Percentiles rank a stretch among this genome's conserved stretches.
Conservation (phyloP, 768 basidiomycete genomes). For the Pisolithus microcarpus region DNA sequence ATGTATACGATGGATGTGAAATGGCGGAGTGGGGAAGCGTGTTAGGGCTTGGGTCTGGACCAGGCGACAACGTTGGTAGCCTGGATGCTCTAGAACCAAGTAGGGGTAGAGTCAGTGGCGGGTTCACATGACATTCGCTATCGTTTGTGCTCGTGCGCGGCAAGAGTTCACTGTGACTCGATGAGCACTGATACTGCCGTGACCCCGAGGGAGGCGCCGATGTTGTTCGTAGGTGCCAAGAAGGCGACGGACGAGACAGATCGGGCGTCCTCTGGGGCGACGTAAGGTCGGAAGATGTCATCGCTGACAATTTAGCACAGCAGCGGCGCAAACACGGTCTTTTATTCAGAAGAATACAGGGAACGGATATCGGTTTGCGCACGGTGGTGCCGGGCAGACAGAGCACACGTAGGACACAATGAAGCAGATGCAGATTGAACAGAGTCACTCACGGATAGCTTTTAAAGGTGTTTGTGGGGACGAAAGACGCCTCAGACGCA, state of each 20-base stretch:
- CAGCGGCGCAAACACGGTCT: constrained; percentile 9
- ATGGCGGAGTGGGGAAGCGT: constrained; percentile 37
- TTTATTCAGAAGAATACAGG: constrained; percentile 23
- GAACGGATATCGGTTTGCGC: constrained; percentile 17
- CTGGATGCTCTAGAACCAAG: constrained; percentile 47
- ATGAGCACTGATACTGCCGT: constrained; percentile 14
- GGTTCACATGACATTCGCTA: constrained; percentile 29
- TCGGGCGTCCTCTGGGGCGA: constrained; percentile 25
- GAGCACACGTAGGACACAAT: constrained; percentile 26
- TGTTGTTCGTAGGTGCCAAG: constrained; percentile 27
- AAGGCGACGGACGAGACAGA: constrained; percentile 27
- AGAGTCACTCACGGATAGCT: constrained; percentile 22
- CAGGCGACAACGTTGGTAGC: constrained; percentile 47
- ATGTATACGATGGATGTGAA: constrained; percentile 36
- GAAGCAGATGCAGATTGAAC: constrained; percentile 19
- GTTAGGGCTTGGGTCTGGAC: constrained; percentile 18
- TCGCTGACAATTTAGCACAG: neutral
- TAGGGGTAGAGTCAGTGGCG: constrained; percentile 38
- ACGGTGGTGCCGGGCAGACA: constrained; percentile 15
- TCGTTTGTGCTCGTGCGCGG: constrained; percentile 17
- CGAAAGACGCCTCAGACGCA: constrained; percentile 15
- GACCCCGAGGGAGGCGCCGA: constrained; percentile 20
- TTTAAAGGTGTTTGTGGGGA: constrained; percentile 12
- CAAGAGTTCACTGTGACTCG: constrained; percentile 16
- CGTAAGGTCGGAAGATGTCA: constrained; percentile 6